Conservation (phyloP, 352 stramenopile species). For the Elongisporangium anandrum region DNA sequence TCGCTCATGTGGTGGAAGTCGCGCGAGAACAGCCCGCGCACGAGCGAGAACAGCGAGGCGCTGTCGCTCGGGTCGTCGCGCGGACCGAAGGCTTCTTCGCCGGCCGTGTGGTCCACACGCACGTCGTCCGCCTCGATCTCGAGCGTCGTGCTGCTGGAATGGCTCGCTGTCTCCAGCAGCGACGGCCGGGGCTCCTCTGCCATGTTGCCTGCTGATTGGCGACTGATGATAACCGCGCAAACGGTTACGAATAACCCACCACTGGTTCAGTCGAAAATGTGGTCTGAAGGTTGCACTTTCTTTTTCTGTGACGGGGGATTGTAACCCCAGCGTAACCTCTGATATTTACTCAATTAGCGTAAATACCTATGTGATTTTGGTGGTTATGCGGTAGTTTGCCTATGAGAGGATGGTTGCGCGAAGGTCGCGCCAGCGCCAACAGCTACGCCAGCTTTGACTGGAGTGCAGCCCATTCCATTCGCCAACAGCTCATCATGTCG, state of each 20-base stretch:
- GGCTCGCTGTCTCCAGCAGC: not conserved
- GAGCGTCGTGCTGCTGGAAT: not conserved
- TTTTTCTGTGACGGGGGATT: not conserved
- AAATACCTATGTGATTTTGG: not conserved
- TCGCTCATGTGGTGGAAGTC: not conserved
- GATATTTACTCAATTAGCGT: too few species aligned
- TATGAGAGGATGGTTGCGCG: not conserved
- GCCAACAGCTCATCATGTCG: conserved; percentile 18
- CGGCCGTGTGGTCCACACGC: not conserved
- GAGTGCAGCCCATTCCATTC: conserved; percentile 3
- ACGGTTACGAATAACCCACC: not conserved
- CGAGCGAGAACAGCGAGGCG: not conserved
- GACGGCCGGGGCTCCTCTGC: not conserved
- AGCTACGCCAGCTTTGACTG: not conserved
- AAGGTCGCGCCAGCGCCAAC: conserved; percentile 1
- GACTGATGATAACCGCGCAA: not conserved
- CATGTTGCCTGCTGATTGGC: not conserved
- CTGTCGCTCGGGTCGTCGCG: not conserved
- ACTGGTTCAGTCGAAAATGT: not conserved
- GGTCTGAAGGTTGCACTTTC: not conserved
- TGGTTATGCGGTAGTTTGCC: not conserved
- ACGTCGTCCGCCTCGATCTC: not conserved
- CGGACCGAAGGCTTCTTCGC: not conserved
- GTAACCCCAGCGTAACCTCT: not conserved
- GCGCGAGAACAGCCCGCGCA: not conserved